Evolutionary conservation across 2,329 filamentous ascomycete genomes (phyloP).

Genomic region (Botrytis aclada): DNA sequence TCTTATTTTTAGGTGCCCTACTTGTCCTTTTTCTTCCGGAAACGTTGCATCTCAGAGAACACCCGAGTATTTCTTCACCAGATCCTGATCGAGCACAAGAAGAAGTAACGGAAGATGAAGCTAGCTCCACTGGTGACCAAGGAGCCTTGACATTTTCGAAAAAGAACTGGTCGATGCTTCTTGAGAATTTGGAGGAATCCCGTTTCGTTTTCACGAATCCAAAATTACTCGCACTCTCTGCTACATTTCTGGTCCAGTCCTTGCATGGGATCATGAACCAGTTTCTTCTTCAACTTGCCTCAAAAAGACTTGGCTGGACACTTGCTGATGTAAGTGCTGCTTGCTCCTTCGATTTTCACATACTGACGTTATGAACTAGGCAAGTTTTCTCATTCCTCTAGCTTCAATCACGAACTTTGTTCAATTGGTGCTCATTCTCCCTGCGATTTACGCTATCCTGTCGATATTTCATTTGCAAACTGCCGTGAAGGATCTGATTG

Average conservation of each 20-base stretch:
- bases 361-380: slow-evolving; percentile 16
- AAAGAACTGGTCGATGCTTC: slow-evolving; percentile 6
- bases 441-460: slow-evolving; percentile 20
- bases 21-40: slow-evolving; percentile 30
- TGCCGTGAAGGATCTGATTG: slow-evolving; percentile 26
- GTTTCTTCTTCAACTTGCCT: slow-evolving; percentile 52
- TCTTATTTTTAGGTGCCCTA: slow-evolving; percentile 12
- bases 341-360: neutral
- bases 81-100: neutral
- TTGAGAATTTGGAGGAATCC: slow-evolving; percentile 19
- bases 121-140: neutral
- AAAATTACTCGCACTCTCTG: slow-evolving; percentile 16
- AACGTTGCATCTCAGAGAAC: slow-evolving; percentile 20
- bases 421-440: slow-evolving; percentile 25
- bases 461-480: slow-evolving; percentile 11
- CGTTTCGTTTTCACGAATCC: slow-evolving; percentile 29
- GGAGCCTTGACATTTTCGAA: neutral
- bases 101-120: neutral
- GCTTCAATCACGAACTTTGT: slow-evolving; percentile 21
- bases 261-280: slow-evolving; percentile 25
- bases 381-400: slow-evolving; percentile 26
- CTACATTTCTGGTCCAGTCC: slow-evolving; percentile 19
- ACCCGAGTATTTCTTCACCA: neutral
- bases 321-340: slow-evolving; percentile 42
- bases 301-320: slow-evolving; percentile 42